Conservation (phyloP, 768 basidiomycete genomes). For the Collybia mongolica region DNA sequence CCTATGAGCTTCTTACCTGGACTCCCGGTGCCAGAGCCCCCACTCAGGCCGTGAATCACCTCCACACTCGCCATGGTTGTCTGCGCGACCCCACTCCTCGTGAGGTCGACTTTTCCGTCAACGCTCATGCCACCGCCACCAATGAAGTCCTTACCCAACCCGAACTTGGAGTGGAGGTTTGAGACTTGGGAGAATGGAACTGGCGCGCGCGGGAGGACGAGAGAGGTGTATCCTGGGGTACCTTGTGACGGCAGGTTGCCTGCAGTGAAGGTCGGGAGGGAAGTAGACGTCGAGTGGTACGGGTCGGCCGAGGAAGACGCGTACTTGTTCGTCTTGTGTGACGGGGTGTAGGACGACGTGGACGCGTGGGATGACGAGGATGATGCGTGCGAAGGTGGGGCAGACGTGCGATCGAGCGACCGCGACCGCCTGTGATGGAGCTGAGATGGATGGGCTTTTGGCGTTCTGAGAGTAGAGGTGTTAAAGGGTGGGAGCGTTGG, state of each 20-base stretch:
- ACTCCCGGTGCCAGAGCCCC: slow-evolving; percentile 7
- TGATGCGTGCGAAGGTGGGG: slow-evolving; percentile 7
- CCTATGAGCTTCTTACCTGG: slow-evolving; percentile 13
- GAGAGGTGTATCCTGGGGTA: slow-evolving; percentile 54
- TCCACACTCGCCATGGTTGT: slow-evolving; percentile 89
- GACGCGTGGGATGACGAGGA: slow-evolving; percentile 9
- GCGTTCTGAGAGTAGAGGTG: slow-evolving; percentile 1
- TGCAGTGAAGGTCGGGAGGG: slow-evolving; percentile 22
- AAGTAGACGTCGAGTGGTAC: slow-evolving; percentile 14
- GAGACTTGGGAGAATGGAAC: slow-evolving; percentile 26
- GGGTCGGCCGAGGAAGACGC: slow-evolving; percentile 23
- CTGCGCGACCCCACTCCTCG: slow-evolving; percentile 75
- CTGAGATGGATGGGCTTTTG: slow-evolving; percentile 1
- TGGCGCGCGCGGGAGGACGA: slow-evolving; percentile 53
- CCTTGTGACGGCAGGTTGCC: slow-evolving; percentile 49
- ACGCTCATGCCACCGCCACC: slow-evolving; percentile 21
- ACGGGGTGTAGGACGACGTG: slow-evolving; percentile 7
- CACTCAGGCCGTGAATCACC: slow-evolving; percentile 58
- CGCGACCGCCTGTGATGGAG: slow-evolving; percentile 17
- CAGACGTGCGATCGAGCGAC: slow-evolving; percentile 12
- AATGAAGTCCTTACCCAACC: slow-evolving; percentile 7
- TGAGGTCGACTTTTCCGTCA: slow-evolving; percentile 66
- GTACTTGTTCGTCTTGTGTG: slow-evolving; percentile 12
- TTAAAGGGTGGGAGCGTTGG: slow-evolving; percentile 3
- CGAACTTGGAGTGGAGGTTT: slow-evolving; percentile 13